Conservation (phyloP, 1,139 yeast species). For the Taphrina confusa region DNA sequence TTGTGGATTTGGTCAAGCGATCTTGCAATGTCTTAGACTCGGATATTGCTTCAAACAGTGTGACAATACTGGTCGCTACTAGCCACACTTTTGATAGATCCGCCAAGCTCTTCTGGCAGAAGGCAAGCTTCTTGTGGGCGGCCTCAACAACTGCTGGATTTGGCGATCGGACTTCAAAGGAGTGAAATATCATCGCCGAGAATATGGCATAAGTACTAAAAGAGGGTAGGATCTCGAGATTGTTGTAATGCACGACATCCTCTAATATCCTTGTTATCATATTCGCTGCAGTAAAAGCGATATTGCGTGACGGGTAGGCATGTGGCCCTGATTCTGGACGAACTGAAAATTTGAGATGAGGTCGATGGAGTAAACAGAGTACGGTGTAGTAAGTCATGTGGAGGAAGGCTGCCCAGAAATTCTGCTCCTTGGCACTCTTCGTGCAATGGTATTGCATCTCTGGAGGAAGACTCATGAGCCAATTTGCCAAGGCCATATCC, state of each 20-base stretch:
- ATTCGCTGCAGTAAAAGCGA: constrained; percentile 81
- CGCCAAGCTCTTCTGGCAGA: constrained; percentile 56
- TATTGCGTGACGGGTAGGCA: constrained; percentile 78
- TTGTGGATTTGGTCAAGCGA: constrained; percentile 43
- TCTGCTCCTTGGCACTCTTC: constrained; percentile 55
- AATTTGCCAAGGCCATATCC: constrained; percentile 76
- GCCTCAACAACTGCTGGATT: constrained; percentile 60
- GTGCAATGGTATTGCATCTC: constrained; percentile 61
- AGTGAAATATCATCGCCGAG: constrained; percentile 70
- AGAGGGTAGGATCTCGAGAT: constrained; percentile 59
- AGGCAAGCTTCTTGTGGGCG: constrained; percentile 60
- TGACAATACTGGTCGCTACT: constrained; percentile 48
- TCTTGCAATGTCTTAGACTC: constrained; percentile 40
- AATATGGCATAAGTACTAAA: constrained; percentile 58
- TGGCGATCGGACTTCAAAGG: constrained; percentile 70
- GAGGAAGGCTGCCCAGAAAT: constrained; percentile 61
- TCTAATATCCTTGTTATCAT: constrained; percentile 71
- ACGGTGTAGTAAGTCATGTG: constrained; percentile 75
- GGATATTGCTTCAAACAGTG: constrained; percentile 44
- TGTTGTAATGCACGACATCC: constrained; percentile 57
- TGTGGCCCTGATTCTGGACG: constrained; percentile 48
- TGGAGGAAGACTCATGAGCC: constrained; percentile 71
- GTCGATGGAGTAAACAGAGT: constrained; percentile 69
- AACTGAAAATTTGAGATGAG: constrained; percentile 54
- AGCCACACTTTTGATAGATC: constrained; percentile 55